Evolutionary conservation across 768 basidiomycete species (phyloP), one percentile per base, ranked within the genome.

Genomic region (Neoboletus subvelutipes): DNA sequence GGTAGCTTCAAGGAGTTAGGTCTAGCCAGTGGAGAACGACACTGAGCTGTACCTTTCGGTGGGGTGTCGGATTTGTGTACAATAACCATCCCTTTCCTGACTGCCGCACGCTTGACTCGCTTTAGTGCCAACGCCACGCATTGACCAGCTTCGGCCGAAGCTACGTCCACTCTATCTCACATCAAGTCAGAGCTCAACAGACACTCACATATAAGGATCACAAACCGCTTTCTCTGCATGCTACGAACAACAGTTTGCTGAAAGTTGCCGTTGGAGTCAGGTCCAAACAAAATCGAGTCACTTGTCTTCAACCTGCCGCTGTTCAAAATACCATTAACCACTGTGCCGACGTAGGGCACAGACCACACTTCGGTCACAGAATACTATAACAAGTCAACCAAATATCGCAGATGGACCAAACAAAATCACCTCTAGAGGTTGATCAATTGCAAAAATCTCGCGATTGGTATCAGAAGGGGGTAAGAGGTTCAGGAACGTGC

Each of bases 71-170:
- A 82, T 71, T 87, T 92, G 55, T 85, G 84, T 1, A 94, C 86
- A 43, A 98, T 76, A 3, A 97, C 92, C 95, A 96, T 95, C 13
- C 95, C 96, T 73, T 98, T 98, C 57, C 96, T 78, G 10, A 98
- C 85, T 22, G 86, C 83, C 9, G 85, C 81, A 52, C 92, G 77
- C 53, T 88, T 81, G 56, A 97, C 87, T 45, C 92, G 83, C 77
- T 98, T 99, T 29, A 99, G 74, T 4, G 96, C 97, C 52, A 97
- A 78, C 9, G 92, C 91, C 20, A 99, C 94, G 49, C 91, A 92
- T 74, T 99, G 97, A 2, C 97, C 97, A 7, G 97, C 97, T 65
- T 98, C 95, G 0, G 92, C 97, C 15, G 81, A 80, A 17, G 78
- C 78, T 3, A 99, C 93, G 52, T 87, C 79, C 22, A 90, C 94